Base-by-base conservation (phyloP, 208 protist genomes). In the Trypanosoma lewisi region DNA sequence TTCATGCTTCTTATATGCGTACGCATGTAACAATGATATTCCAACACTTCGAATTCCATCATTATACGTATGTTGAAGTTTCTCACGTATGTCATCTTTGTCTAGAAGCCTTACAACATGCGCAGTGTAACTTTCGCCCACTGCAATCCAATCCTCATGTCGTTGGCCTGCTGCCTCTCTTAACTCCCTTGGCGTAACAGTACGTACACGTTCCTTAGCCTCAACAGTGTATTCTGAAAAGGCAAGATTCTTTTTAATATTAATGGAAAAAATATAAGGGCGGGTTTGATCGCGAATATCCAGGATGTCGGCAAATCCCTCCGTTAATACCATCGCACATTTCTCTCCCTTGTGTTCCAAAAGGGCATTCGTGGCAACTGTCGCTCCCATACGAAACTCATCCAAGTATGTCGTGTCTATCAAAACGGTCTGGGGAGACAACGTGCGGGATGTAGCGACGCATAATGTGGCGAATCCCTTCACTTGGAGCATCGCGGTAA, bases 281-380 rank as follows among this genome's bases (percentile, higher is more conserved):
- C 96, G 75, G 17, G 90, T 62, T 65, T 98, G 95, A 57, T 95
- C 80, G 39, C 96, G 96, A 58, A 99, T 98, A 36, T 90, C 78
- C 2, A 98, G 72, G 12, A 98, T 73, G 78, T 99, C 96, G 27
- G 67, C 66, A 48, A 98, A 98, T 16, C 97, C 97, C 23, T 84
- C 76, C 17, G 96, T 98, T 62, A 93, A 87, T 34, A 97, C 67
- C 23, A 99, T 82, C 4, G 90, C 91, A 23, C 77, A 88, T n/a
- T 68, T 67, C 52, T 88, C 93, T 21, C 97, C 97, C 31, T 98
- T 97, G 70, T 97, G 80, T 65, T 99, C 97, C 0, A 98, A 73
- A 25, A 98, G 81, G 1, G 97, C 95, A 82, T 98, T 98, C 0
- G 97, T 98, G 14, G 96, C 97, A 30, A 99, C 95, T 0, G 96